These are phyloP conservation scores for Diaporthe velutina DNA, from an alignment of 2,329 filamentous ascomycete genomes.

Conservation along the genomic window DNA sequence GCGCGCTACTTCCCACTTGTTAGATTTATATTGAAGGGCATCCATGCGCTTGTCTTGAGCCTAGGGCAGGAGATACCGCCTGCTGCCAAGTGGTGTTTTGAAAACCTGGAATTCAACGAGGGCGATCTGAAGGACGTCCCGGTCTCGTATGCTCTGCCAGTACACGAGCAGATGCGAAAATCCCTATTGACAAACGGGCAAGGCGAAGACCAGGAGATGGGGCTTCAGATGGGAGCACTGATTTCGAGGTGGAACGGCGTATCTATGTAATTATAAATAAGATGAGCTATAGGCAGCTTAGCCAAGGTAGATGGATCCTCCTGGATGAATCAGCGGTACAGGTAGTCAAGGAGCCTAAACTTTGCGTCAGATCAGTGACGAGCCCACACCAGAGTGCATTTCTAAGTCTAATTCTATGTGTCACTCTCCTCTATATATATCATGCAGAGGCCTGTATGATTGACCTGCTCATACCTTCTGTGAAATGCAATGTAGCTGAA, in stretches of 20 bases:
- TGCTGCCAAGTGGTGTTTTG: constrained; percentile 12
- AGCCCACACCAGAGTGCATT: background rate
- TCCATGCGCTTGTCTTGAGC: background rate
- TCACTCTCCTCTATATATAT: background rate
- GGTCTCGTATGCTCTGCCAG: background rate
- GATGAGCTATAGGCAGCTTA: too few species aligned
- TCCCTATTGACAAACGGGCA: background rate
- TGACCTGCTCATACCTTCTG: background rate
- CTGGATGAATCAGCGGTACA: background rate
- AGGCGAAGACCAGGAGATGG: background rate
- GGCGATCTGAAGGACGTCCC: constrained; percentile 16
- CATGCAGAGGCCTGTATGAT: background rate
- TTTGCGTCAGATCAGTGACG: too few species aligned
- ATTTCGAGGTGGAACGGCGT: constrained; percentile 11
- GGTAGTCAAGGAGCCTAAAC: background rate
- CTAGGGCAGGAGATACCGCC: constrained; percentile 3
- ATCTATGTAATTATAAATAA: background rate
- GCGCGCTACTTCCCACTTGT: background rate
- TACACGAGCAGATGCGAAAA: background rate
- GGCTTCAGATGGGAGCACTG: background rate
- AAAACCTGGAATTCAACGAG: background rate
- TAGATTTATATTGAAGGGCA: background rate
- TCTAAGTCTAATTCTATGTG: background rate
- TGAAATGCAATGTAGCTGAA: background rate
- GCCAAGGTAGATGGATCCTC: background rate